phyloP scores from a whole-genome alignment of 1,139 yeast species.

The Candida sanyaensis region DNA sequence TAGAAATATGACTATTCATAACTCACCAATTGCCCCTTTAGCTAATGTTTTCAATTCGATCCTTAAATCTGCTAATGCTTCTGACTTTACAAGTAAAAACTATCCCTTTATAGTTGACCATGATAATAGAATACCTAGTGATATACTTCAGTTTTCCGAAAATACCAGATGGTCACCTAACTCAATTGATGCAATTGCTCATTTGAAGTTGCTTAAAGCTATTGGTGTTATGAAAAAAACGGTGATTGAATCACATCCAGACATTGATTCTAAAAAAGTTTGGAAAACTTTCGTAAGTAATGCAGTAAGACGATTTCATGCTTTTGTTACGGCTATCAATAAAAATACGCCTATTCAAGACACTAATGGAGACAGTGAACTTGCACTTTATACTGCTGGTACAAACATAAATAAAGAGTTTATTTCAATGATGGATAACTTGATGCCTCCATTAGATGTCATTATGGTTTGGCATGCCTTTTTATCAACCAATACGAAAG shows the following conservation, averaged over 20 bases:
- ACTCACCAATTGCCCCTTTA: neutral
- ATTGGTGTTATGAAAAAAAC: constrained; percentile 25
- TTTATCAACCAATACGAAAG: constrained; percentile 16
- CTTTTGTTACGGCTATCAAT: constrained; percentile 21
- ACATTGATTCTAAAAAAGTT: constrained; percentile 3
- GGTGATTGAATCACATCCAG: constrained; percentile 10
- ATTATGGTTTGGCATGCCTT: constrained; percentile 42
- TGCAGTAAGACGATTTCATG: constrained; percentile 31
- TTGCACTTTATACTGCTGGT: neutral
- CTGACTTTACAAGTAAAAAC: neutral
- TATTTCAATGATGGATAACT: neutral
- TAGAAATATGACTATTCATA: neutral
- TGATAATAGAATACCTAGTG: neutral
- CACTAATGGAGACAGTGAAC: neutral
- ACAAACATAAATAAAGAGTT: neutral
- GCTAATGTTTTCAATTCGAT: neutral
- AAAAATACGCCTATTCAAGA: constrained; percentile 13
- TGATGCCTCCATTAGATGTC: constrained; percentile 35
- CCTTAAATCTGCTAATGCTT: neutral
- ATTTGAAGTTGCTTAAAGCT: constrained; percentile 32
- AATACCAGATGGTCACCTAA: neutral
- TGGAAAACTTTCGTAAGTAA: constrained; percentile 32
- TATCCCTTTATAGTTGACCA: neutral
- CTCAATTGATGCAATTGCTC: constrained; percentile 18
- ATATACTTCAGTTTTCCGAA: neutral